These are phyloP conservation scores for Colletotrichum coccodes DNA, from an alignment of 2,329 filamentous ascomycete genomes.

Conservation along the genomic window DNA sequence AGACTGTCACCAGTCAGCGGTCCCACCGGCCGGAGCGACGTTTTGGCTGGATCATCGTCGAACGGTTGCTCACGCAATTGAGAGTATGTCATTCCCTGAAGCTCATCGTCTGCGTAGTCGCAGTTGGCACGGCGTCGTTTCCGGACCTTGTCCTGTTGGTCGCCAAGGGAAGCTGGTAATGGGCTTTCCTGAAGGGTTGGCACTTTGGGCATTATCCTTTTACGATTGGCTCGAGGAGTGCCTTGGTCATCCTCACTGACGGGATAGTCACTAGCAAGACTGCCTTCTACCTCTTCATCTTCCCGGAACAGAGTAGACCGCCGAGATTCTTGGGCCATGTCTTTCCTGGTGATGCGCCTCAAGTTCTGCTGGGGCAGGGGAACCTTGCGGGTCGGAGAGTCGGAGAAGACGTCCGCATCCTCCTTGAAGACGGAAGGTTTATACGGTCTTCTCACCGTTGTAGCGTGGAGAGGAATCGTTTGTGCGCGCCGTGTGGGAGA, in stretches of 20 bases:
- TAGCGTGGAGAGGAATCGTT: conserved; percentile 53
- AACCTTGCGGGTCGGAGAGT: conserved; percentile 36
- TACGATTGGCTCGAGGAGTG: conserved; percentile 33
- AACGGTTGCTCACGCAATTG: conserved; percentile 63
- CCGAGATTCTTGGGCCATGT: background rate
- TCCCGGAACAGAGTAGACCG: background rate
- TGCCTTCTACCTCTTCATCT: conserved; percentile 18
- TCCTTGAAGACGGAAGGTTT: conserved; percentile 37
- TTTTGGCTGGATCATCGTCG: conserved; percentile 65
- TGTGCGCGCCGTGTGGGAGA: conserved; percentile 39
- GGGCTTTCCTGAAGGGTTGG: conserved; percentile 33
- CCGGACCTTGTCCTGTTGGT: conserved; percentile 37
- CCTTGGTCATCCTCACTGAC: conserved; percentile 27
- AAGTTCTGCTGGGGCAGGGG: conserved; percentile 24
- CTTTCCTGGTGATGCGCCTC: conserved; percentile 2
- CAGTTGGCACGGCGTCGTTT: conserved; percentile 56
- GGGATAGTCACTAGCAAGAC: conserved; percentile 27
- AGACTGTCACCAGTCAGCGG: conserved; percentile 53
- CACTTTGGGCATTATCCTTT: conserved; percentile 37
- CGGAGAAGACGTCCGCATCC: conserved; percentile 39
- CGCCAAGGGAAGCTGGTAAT: conserved; percentile 30
- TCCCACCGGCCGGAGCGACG: conserved; percentile 47
- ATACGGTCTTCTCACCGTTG: conserved; percentile 41
- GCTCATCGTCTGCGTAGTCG: conserved; percentile 67
- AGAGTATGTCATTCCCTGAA: conserved; percentile 64